phyloP scores from a whole-genome alignment of 116 monocot species.

The Cymodocea nodosa region DNA sequence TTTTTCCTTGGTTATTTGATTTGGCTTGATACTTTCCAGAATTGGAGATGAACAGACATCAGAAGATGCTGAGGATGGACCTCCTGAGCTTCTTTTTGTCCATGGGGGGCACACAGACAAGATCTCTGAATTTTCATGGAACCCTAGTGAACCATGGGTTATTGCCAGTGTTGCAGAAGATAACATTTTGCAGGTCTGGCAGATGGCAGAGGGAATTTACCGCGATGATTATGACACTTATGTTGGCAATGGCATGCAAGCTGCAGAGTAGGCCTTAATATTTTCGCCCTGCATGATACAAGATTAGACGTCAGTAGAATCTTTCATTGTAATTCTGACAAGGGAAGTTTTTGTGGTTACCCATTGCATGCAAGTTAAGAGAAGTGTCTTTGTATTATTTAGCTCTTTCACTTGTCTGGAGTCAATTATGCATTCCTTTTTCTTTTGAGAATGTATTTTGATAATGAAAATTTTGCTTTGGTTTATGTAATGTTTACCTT shows the following conservation, averaged over 20 bases:
- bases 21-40: conserved; percentile 16
- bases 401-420: too few species aligned
- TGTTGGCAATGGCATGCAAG: neutral
- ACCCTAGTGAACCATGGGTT: conserved; percentile 53
- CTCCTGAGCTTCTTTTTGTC: conserved; percentile 85
- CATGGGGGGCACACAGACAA: conserved; percentile 88
- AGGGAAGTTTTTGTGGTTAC: too few species aligned
- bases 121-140: conserved; percentile 96
- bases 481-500: too few species aligned
- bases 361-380: too few species aligned
- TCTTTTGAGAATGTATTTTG: too few species aligned
- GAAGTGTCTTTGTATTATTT: too few species aligned
- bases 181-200: conserved; percentile 87
- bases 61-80: conserved; percentile 90
- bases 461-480: too few species aligned
- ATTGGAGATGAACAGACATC: conserved; percentile 81
- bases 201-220: conserved; percentile 85
- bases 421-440: too few species aligned
- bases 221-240: conserved; percentile 27
- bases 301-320: too few species aligned
- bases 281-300: too few species aligned
- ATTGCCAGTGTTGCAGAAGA: conserved; percentile 92
- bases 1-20: neutral
- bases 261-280: neutral
- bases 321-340: too few species aligned